Base-by-base conservation (phyloP, 371 early-diverging fungal species). In the Aphelidium insulamus region DNA sequence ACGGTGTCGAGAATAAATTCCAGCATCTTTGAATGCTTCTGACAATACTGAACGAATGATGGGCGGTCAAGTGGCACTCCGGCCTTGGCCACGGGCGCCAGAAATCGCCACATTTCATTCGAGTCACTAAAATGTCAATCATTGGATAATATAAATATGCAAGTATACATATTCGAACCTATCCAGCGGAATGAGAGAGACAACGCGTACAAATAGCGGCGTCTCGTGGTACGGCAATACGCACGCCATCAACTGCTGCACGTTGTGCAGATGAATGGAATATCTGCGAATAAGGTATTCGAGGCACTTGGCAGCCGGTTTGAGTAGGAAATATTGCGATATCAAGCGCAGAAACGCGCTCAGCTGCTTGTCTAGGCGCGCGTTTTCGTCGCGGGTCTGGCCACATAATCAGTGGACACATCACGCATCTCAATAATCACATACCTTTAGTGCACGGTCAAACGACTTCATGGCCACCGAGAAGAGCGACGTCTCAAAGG, bases 221-320 rank as follows among this genome's bases (percentile, higher is more conserved):
- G 88, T 83, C 45, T 84, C 86, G 38, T 92, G 88, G 54, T 82
- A 92, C 4, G 94, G 94, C 37, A 90, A 38, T 16, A 86, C 60
- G 33, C 75, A 69, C 12, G 56, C 64, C 11, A 92, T 36, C 3
- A 88, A 40, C 1, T 63, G 65, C 34, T 80, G 74, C 10, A 81
- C 57, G 39, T 90, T 92, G 54, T 73, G 71, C 46, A 81, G 74
- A 34, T 92, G 59, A 38, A 81, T 67, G 29, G 77, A 61, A 61
- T 87, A 90, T 22, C 88, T 68, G 31, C 88, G 69, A 15, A 91
- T 55, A 31, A 94, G 63, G 79, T 88, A 94, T 54, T 94, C 95
- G 14, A 90, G 44, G 0, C 72, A 77, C 48, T 85, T 84, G 33
- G 77, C 75, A 2, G 87, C 68, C 4, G 78, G 68, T 34, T 69